Base-by-base conservation (phyloP, 1,284 basidiomycete species). In the Pulveroboletus sp. region DNA sequence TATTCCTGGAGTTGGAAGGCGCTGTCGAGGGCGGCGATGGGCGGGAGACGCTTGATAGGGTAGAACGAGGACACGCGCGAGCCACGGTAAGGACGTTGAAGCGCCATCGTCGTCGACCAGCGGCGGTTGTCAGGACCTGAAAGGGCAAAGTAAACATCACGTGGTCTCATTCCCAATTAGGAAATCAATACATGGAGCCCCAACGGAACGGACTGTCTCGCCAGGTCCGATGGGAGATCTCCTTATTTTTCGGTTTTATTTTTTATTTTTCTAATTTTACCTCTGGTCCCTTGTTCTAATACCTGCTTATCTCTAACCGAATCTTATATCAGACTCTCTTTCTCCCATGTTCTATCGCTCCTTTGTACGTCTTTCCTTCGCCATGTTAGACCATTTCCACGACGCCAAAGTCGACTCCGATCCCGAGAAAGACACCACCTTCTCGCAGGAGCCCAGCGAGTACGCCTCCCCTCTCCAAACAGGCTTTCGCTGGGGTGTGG, bases 1-100 rank as follows among this genome's bases (percentile, higher is more conserved):
- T 95, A 98, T 70, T 98, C 95, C 67, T 98, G 94, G 4, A 97
- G 80, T 71, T 96, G 93, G 70, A 97, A 97, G 1, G 94, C 91
- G 64, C 91, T 94, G 73, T 96, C 89, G 26, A 95, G 75, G 1
- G 86, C 80, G 0, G 87, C 75, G 26, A 91, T 76, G 0, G 84
- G 79, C 0, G 88, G 86, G 1, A 88, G 73, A 7, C 66, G 76
- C 68, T 87, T 87, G 44, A 88, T 76, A 0, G 88, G 87, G 64
- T 90, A 90, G 65, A 91, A 91, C 0, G 86, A 81, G 9, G 87
- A 85, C 40, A 90, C 86, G 33, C 89, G 79, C 5, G 88, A 86
- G 52, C 88, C 88, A 24, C 87, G 84, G 33, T 84, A 73, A 24
- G 88, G 87, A 37, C 88, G 77, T 67, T 84, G 84, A 12, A 83